Base-by-base conservation (phyloP, 768 basidiomycete species). In the Lactarius psammicola region DNA sequence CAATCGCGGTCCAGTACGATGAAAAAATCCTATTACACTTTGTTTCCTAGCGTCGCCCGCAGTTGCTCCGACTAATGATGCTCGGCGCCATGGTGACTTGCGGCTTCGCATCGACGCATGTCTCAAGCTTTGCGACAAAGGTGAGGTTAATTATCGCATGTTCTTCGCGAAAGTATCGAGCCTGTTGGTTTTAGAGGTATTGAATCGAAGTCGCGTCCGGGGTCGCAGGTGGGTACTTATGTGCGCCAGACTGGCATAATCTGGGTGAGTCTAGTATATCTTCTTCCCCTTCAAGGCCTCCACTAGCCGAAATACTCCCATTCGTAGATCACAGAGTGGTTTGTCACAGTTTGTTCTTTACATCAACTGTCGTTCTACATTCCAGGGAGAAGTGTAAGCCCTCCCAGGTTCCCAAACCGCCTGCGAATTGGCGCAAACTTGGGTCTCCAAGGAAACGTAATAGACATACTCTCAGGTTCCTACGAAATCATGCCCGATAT, bases 121-220 rank as follows among this genome's bases (percentile, higher is more conserved):
- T 68, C 26, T 69, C 69, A 2, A 72, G 73, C 60, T 72, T 73
- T 56, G 72, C 67, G 2, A 70, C 54, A 2, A 54, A 70, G 55
- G 71, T 72, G 55, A 26, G 62, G 23, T 11, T 15, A 18, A 38
- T 6, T 8, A 20, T 31, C 23, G 18, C 26, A 15, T 6, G 10
- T 34, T 17, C 20, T 6, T 18, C 11, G 11, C 15, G 17, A n/a
- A 5, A 17, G 33, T 30, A 42, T 15, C 11, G 44, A 44, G 18
- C 20, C 11, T 1, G 5, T 40, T 36, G 40, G 20, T 10, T 26
- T 46, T 46, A 13, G 20, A 74, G 71, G 60, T 72, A 0, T 72
- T 69, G 72, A 68, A 70, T 34, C 64, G 72, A 72, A 15, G 68
- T 72, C 6, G 51, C 65, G 6, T 71, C 70, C 42, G 69, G 71